phyloP scores from a whole-genome alignment of 2,329 filamentous ascomycete genomes.

The Metarhizium humberi region DNA sequence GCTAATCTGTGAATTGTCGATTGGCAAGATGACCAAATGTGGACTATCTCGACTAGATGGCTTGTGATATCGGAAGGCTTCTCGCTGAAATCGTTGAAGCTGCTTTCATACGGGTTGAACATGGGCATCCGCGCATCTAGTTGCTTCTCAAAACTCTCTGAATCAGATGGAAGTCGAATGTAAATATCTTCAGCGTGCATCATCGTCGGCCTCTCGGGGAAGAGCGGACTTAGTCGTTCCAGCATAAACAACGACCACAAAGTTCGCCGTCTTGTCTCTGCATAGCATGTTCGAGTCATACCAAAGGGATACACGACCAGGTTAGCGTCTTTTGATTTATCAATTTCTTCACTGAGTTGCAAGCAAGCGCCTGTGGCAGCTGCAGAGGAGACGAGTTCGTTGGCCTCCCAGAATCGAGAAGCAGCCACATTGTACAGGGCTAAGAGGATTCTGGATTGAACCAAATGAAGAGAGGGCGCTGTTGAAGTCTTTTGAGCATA shows the following conservation, averaged over 20 bases:
- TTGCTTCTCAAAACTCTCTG: conserved; percentile 52
- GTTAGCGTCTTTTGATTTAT: conserved; percentile 30
- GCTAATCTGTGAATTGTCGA: conserved; percentile 42
- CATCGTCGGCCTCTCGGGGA: conserved; percentile 41
- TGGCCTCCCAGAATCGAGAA: conserved; percentile 48
- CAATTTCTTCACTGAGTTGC: conserved; percentile 55
- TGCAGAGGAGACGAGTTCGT: conserved; percentile 55
- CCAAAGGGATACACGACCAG: conserved; percentile 42
- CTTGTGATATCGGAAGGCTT: conserved; percentile 42
- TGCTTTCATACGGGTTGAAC: conserved; percentile 42
- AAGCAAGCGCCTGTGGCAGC: conserved; percentile 49
- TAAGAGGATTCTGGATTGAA: conserved; percentile 58
- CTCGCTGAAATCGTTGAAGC: conserved; percentile 12
- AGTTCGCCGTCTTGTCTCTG: conserved; percentile 59
- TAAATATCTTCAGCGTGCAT: conserved; percentile 58
- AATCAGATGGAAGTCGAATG: conserved; percentile 54
- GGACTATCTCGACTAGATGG: conserved; percentile 51
- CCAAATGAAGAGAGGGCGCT: conserved; percentile 43
- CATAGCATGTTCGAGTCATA: conserved; percentile 46
- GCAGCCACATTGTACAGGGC: conserved; percentile 56
- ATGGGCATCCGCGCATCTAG: conserved; percentile 46
- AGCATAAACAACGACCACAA: conserved; percentile 65
- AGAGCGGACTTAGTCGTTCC: conserved; percentile 56
- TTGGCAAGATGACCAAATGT: conserved; percentile 57
- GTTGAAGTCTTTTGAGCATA: conserved; percentile 35